A percentile compares a stretch with the other conserved stretches of the same genome.
phyloP scores from a whole-genome alignment of 2,329 filamentous ascomycete species.

The Ceratocystis papillata region DNA sequence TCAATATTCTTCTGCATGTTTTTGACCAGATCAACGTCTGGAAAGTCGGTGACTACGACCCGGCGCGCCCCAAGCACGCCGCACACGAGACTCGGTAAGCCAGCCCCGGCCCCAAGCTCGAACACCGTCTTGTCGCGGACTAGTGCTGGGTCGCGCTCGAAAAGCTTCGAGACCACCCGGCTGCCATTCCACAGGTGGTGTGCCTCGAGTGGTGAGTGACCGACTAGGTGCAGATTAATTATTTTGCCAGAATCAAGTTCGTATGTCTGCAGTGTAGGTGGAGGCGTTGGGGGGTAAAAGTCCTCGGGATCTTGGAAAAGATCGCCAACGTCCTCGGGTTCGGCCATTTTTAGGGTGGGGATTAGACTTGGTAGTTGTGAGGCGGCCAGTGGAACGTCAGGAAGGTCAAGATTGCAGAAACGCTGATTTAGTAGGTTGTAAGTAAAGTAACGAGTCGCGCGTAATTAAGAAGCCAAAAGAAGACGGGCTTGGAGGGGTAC shows the following conservation, averaged over 20 bases:
- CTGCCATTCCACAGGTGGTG: conserved; percentile 88
- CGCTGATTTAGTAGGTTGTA: not conserved
- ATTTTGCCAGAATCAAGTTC: conserved; percentile 53
- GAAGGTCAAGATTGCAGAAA: not conserved
- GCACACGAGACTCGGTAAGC: conserved; percentile 69
- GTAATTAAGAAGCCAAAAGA: not conserved
- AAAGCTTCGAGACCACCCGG: conserved; percentile 63
- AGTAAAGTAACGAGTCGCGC: too few species aligned
- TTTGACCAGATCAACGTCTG: conserved; percentile 68
- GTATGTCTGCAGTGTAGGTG: conserved; percentile 63
- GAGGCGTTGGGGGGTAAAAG: conserved; percentile 67
- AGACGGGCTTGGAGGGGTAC: not conserved
- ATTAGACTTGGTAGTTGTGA: not conserved
- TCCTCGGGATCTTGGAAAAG: conserved; percentile 74
- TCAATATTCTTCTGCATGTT: conserved; percentile 70
- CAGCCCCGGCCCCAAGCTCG: conserved; percentile 81
- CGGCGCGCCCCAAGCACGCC: conserved; percentile 58
- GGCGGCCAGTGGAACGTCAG: not conserved
- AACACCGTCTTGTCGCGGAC: conserved; percentile 62
- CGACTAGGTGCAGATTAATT: conserved; percentile 67
- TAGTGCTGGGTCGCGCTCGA: conserved; percentile 57
- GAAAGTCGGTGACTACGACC: conserved; percentile 79
- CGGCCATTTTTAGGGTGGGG: conserved; percentile 28
- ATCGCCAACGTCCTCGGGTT: conserved; percentile 35
- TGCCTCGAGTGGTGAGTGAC: conserved; percentile 79